Percentiles rank a stretch among this genome's conserved stretches.
phyloP scores from a whole-genome alignment of 2,329 filamentous ascomycete species.

The Exophiala mesophila region DNA sequence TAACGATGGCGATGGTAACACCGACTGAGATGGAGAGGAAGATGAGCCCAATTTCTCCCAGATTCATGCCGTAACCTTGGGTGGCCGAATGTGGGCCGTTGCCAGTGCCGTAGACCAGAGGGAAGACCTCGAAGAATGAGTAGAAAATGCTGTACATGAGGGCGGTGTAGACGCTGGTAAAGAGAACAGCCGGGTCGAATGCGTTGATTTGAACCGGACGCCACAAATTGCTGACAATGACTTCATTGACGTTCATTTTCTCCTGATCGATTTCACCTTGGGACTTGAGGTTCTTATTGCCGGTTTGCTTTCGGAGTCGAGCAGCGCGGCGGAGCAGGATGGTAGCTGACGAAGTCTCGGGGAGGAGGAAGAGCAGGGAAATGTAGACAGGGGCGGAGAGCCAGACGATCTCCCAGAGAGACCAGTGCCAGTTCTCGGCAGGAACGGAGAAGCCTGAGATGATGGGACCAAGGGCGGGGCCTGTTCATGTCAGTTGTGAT shows the following conservation, averaged over 20 bases:
- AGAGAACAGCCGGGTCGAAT: slow-evolving; percentile 58
- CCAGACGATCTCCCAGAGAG: slow-evolving; percentile 57
- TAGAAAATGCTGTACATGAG: slow-evolving; percentile 51
- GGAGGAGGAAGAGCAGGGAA: slow-evolving; percentile 57
- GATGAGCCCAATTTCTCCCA: slow-evolving; percentile 55
- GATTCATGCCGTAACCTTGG: slow-evolving; percentile 55
- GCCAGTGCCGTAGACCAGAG: slow-evolving; percentile 54
- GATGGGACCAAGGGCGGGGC: slow-evolving; percentile 57
- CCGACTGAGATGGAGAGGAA: slow-evolving; percentile 58
- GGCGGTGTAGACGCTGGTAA: slow-evolving; percentile 57
- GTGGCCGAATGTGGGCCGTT: slow-evolving; percentile 28
- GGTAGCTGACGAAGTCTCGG: slow-evolving; percentile 57
- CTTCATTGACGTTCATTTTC: slow-evolving; percentile 43
- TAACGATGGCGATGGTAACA: slow-evolving; percentile 48
- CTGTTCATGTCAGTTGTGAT: slow-evolving; percentile 2
- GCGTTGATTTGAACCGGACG: slow-evolving; percentile 56
- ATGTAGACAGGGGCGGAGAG: slow-evolving; percentile 55
- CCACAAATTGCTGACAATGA: slow-evolving; percentile 52
- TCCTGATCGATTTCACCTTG: slow-evolving; percentile 61
- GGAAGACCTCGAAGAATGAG: slow-evolving; percentile 62
- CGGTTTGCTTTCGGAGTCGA: slow-evolving; percentile 57
- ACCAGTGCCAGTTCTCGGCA: slow-evolving; percentile 57
- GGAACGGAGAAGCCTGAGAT: slow-evolving; percentile 57
- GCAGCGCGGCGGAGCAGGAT: slow-evolving; percentile 59
- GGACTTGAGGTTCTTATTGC: slow-evolving; percentile 52